A percentile compares a stretch with the other conserved stretches of the same genome.
phyloP scores from a whole-genome alignment of 2,329 filamentous ascomycete species.

The Colletotrichum australisinense region DNA sequence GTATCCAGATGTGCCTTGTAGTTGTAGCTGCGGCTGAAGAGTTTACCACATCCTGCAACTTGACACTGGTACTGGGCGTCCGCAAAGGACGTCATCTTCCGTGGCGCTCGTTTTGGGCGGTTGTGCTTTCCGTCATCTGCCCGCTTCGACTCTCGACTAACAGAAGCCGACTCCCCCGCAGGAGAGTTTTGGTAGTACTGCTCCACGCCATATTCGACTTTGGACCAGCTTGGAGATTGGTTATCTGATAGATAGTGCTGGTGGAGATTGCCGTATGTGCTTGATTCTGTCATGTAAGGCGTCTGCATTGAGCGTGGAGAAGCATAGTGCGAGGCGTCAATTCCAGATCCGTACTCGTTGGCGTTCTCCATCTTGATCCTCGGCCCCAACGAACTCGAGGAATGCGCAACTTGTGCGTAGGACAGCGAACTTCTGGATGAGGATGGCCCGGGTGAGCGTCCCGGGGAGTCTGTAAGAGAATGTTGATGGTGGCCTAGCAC shows the following conservation, averaged over 20 bases:
- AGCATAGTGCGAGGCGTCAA: slow-evolving; percentile 53
- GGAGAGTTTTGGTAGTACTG: slow-evolving; percentile 25
- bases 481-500: slow-evolving; percentile 35
- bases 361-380: slow-evolving; percentile 53
- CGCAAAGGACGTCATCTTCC: slow-evolving; percentile 71
- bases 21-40: slow-evolving; percentile 88
- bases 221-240: slow-evolving; percentile 49
- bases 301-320: slow-evolving; percentile 52
- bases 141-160: slow-evolving; percentile 41
- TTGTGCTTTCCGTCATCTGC: slow-evolving; percentile 33
- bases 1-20: slow-evolving; percentile 88
- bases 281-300: slow-evolving; percentile 40
- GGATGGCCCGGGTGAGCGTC: slow-evolving; percentile 14
- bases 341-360: slow-evolving; percentile 48
- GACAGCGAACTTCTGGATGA: slow-evolving; percentile 20
- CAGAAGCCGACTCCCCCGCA: slow-evolving; percentile 24
- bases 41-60: slow-evolving; percentile 77
- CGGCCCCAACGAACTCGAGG: slow-evolving; percentile 41
- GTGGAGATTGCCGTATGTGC: slow-evolving; percentile 14
- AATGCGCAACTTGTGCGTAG: background rate
- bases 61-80: slow-evolving; percentile 79
- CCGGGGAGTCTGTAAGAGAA: slow-evolving; percentile 13
- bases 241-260: slow-evolving; percentile 27
- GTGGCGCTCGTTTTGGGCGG: slow-evolving; percentile 51
- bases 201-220: slow-evolving; percentile 47